phyloP scores from a whole-genome alignment of 2,329 filamentous ascomycete genomes.

The Salinomyces thailandicus region DNA sequence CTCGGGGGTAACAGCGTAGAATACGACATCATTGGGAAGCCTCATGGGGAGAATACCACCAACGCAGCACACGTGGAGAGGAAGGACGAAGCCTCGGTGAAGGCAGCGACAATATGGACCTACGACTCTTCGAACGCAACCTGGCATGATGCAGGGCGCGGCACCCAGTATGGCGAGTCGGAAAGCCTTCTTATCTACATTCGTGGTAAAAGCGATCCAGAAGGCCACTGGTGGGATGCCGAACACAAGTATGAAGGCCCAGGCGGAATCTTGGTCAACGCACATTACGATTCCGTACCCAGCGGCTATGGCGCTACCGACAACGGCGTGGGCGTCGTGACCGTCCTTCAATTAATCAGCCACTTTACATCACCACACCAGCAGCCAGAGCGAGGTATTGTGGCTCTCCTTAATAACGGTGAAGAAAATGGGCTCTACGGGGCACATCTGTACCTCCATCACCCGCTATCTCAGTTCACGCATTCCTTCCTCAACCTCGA shows the following conservation, averaged over 20 bases:
- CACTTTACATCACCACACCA: constrained; percentile 61
- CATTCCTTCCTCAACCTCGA: constrained; percentile 92
- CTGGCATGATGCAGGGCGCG: constrained; percentile 25
- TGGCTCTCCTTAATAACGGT: constrained; percentile 85
- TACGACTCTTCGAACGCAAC: constrained; percentile 73
- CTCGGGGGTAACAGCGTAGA: constrained; percentile 49
- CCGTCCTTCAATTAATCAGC: constrained; percentile 71
- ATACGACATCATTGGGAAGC: constrained; percentile 28
- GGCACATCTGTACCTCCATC: constrained; percentile 71
- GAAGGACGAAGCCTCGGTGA: constrained; percentile 4
- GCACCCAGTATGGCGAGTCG: constrained; percentile 71
- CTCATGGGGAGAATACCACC: not conserved
- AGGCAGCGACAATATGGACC: constrained; percentile 56
- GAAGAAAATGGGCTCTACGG: constrained; percentile 91
- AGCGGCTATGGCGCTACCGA: constrained; percentile 91
- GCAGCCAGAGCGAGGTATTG: constrained; percentile 66
- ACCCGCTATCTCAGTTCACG: constrained; percentile 67
- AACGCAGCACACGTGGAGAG: not conserved
- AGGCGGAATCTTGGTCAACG: constrained; percentile 82
- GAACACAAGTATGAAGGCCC: constrained; percentile 29
- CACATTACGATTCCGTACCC: constrained; percentile 88
- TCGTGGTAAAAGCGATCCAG: constrained; percentile 61
- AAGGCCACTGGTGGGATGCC: constrained; percentile 61
- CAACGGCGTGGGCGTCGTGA: constrained; percentile 83
- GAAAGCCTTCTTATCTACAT: constrained; percentile 90